Base-by-base conservation (phyloP, 495 filamentous ascomycete species). In the Hyaloscypha hepaticicola region DNA sequence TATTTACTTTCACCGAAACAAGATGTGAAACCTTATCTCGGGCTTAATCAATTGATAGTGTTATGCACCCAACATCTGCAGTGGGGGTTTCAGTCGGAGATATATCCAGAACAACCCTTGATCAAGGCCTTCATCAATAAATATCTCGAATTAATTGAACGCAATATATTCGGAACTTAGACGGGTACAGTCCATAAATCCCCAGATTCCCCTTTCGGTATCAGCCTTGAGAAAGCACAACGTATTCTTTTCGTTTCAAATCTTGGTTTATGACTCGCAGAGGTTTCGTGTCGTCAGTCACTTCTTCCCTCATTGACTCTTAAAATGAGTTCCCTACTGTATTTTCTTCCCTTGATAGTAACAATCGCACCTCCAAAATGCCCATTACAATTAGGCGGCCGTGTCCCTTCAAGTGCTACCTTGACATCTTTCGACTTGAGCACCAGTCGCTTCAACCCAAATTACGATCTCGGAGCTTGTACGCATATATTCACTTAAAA, bases 361-460 rank as follows among this genome's bases (percentile, higher is more conserved):
- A 16, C 5, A 1, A 27, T 26, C 5, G 16, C 27, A 19, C 56
- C 61, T 22, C 61, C 60, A 33, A 59, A 65, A 24, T 79, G 76
- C 58, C 64, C 61, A 0, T 63, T 79, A 24, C 72, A 75, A 65
- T 77, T 79, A 28, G 76, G 77, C 34, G 77, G 75, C 11, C 70
- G 77, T 11, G 55, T 77, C 33, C 68, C 72, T 3, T 51, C 55
- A 19, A 53, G 64, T 48, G 70, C 74, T 21, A 64, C 51, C 22
- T 60, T 69, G 3, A 71, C 71, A 28, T 71, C 68, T 7, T 75
- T 77, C 50, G 73, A 77, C 41, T 58, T 31, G 8, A 49, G 67
- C 19, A 74, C 77, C 41, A 67, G 74, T 31, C 61, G 74, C 31
- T 77, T 77, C 60, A 69, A 66, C 65, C 61, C 75, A 3, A 62